phyloP scores from a whole-genome alignment of 768 basidiomycete genomes.

The Trametes cubensis region DNA sequence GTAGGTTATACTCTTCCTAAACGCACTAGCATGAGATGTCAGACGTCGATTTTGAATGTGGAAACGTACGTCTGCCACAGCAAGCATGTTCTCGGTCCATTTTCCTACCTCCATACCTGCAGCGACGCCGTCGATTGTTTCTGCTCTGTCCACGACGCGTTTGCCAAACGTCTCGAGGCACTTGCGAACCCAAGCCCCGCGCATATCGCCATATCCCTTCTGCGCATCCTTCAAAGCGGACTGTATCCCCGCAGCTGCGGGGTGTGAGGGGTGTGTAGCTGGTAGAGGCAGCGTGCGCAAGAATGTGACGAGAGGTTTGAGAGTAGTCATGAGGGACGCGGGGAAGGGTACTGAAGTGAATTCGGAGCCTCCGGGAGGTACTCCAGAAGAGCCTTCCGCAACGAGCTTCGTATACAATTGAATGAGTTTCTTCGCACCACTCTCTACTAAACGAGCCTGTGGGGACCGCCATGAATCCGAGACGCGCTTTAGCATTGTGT shows the following conservation, averaged over 20 bases:
- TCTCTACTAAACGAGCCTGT: slow-evolving; percentile 75
- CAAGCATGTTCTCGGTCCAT: slow-evolving; percentile 69
- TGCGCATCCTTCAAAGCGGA: slow-evolving; percentile 75
- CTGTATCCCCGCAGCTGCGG: slow-evolving; percentile 66
- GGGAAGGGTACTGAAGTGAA: slow-evolving; percentile 59
- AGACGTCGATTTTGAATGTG: not conserved
- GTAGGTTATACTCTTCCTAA: slow-evolving; percentile 69
- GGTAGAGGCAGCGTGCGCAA: slow-evolving; percentile 75
- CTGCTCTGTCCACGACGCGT: slow-evolving; percentile 68
- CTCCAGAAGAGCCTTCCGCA: slow-evolving; percentile 82
- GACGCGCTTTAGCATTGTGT: too few species aligned
- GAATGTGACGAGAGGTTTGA: slow-evolving; percentile 68
- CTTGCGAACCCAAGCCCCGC: slow-evolving; percentile 75
- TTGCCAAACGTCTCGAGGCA: slow-evolving; percentile 74
- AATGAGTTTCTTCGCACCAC: slow-evolving; percentile 79
- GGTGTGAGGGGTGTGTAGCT: slow-evolving; percentile 81
- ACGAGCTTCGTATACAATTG: slow-evolving; percentile 86
- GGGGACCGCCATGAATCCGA: not conserved
- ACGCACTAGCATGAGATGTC: not conserved
- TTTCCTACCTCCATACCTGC: slow-evolving; percentile 72
- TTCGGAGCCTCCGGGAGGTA: slow-evolving; percentile 63
- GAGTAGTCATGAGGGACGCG: slow-evolving; percentile 49
- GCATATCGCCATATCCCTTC: slow-evolving; percentile 84
- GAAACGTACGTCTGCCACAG: slow-evolving; percentile 63
- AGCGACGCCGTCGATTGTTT: slow-evolving; percentile 63